phyloP scores from a whole-genome alignment of 1,284 basidiomycete species.

The Entoloma clypeatum region DNA sequence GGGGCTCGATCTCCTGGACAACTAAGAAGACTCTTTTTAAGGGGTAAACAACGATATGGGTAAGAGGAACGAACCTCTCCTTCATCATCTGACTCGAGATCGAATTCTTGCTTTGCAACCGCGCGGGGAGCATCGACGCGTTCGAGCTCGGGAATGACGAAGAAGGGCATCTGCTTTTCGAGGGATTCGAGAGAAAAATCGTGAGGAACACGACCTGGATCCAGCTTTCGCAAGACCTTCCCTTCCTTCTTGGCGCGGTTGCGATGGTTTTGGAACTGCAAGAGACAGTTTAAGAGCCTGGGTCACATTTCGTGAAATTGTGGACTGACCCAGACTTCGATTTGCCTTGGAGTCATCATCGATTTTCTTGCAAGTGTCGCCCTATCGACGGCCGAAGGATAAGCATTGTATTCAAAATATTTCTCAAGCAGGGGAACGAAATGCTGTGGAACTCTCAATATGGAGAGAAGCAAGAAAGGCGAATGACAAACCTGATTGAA shows the following conservation, averaged over 20 bases:
- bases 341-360: slow-evolving; percentile 48
- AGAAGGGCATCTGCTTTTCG: slow-evolving; percentile 12
- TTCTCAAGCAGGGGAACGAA: slow-evolving; percentile 45
- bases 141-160: slow-evolving; percentile 10
- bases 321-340: slow-evolving; percentile 47
- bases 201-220: slow-evolving; percentile 13
- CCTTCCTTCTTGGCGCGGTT: slow-evolving; percentile 34
- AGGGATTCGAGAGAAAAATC: slow-evolving; percentile 20
- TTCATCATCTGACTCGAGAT: slow-evolving; percentile 2
- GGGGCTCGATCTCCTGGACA: not conserved
- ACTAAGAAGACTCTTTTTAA: not conserved
- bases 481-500: slow-evolving; percentile 18
- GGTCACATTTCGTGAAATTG: too few relatives aligned
- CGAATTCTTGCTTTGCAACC: not conserved
- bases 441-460: slow-evolving; percentile 29
- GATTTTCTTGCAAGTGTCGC: slow-evolving; percentile 38
- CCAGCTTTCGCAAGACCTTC: slow-evolving; percentile 13
- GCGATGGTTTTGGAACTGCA: slow-evolving; percentile 49
- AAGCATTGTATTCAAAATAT: slow-evolving; percentile 49
- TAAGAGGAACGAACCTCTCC: not conserved
- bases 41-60: not conserved
- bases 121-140: slow-evolving; percentile 1
- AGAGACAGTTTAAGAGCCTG: too few relatives aligned
- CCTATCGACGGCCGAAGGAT: slow-evolving; percentile 45
- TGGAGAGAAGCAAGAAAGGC: not conserved